A percentile compares a stretch with the other conserved stretches of the same genome.
Evolutionary conservation across 345 rosid genomes (phyloP).

Genomic region (Physaria fendleri): DNA sequence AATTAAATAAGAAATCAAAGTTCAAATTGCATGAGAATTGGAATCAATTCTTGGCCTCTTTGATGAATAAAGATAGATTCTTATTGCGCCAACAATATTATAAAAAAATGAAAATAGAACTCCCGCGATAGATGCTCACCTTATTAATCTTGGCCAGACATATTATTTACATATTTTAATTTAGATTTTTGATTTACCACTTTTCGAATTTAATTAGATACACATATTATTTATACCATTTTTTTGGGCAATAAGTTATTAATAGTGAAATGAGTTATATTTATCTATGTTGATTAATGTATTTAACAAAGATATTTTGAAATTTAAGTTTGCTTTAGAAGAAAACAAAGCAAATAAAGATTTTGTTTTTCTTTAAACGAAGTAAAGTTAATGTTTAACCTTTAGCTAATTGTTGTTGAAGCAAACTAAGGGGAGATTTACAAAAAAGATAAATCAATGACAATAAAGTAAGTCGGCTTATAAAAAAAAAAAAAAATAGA

Average conservation of each 20-base stretch:
- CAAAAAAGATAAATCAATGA: slow-evolving; percentile 1
- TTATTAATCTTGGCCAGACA: slow-evolving; percentile 21
- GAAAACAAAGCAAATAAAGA: not conserved
- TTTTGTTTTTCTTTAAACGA: not conserved
- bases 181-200: not conserved
- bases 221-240: not conserved
- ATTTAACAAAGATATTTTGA: not conserved
- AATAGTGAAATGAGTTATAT: not conserved
- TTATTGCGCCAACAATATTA: slow-evolving; percentile 32
- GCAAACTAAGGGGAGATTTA: slow-evolving; percentile 21
- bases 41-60: slow-evolving; percentile 82
- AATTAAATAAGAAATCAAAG: slow-evolving; percentile 17
- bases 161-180: slow-evolving; percentile 19
- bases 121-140: slow-evolving; percentile 38
- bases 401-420: slow-evolving; percentile 40
- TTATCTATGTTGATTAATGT: not conserved
- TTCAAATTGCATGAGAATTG: slow-evolving; percentile 34
- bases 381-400: slow-evolving; percentile 57
- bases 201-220: slow-evolving; percentile 10
- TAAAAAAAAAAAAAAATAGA: slow-evolving; percentile 26
- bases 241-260: not conserved
- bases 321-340: not conserved
- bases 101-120: slow-evolving; percentile 23
- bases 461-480: slow-evolving; percentile 47
- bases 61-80: slow-evolving; percentile 50